These are phyloP conservation scores for Cytauxzoon felis DNA, from an alignment of 169 alveolate genomes.

Conservation along the genomic window DNA sequence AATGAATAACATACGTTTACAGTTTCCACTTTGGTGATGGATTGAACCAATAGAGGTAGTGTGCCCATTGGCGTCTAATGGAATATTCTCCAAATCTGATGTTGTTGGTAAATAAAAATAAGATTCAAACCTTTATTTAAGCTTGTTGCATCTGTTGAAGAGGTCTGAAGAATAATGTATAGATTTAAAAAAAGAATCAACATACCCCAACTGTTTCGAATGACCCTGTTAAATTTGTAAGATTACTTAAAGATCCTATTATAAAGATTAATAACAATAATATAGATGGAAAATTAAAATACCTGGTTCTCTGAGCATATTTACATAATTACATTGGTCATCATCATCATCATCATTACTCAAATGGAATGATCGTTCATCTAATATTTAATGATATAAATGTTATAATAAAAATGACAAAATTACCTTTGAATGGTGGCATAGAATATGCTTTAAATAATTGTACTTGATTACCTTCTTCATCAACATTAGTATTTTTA, in stretches of 20 bases:
- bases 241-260: neutral
- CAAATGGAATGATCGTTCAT: neutral
- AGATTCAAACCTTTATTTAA: too few relatives aligned
- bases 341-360: neutral
- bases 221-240: neutral
- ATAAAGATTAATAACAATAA: neutral
- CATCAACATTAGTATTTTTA: neutral
- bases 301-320: neutral
- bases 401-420: neutral
- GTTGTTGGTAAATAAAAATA: too few relatives aligned
- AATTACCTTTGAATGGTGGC: slow-evolving; percentile 9
- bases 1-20: slow-evolving; percentile 24
- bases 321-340: neutral
- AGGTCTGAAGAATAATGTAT: too few relatives aligned
- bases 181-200: too few relatives aligned
- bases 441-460: slow-evolving; percentile 10
- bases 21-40: slow-evolving; percentile 7
- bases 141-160: too few relatives aligned
- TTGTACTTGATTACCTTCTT: neutral
- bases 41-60: slow-evolving; percentile 17
- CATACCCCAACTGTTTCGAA: too few relatives aligned
- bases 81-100: slow-evolving; percentile 2
- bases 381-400: neutral
- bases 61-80: slow-evolving; percentile 14
- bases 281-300: neutral